Evolutionary conservation across 2,329 filamentous ascomycete genomes (phyloP).

Genomic region (Penicillium sp.): DNA sequence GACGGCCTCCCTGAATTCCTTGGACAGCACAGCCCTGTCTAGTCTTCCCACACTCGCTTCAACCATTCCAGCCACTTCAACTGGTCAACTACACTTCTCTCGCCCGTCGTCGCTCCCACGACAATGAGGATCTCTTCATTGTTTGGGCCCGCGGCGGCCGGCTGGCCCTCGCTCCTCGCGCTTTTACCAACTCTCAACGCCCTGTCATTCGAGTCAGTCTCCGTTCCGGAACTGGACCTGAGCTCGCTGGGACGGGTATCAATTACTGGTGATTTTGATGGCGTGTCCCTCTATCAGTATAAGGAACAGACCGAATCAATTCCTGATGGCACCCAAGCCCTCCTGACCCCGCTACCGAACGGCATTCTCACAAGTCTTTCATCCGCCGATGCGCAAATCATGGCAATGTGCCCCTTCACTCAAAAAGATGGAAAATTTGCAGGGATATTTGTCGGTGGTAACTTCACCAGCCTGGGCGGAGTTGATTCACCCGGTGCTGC

Average conservation of each 20-base stretch:
- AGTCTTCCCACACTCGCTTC: slow-evolving; percentile 12
- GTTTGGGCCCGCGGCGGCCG: slow-evolving; percentile 37
- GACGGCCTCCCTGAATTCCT: slow-evolving; percentile 16
- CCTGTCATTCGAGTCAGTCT: slow-evolving; percentile 31
- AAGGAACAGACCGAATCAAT: slow-evolving; percentile 61
- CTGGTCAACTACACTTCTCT: slow-evolving; percentile 5
- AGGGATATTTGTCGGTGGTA: slow-evolving; percentile 80
- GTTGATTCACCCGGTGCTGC: slow-evolving; percentile 70
- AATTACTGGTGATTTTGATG: slow-evolving; percentile 79
- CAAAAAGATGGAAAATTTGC: slow-evolving; percentile 56
- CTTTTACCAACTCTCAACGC: slow-evolving; percentile 25
- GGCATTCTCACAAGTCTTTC: slow-evolving; percentile 68
- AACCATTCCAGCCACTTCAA: slow-evolving; percentile 5
- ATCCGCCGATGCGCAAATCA: slow-evolving; percentile 72
- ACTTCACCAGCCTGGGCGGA: slow-evolving; percentile 83
- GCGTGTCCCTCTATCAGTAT: slow-evolving; percentile 82
- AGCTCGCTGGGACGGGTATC: slow-evolving; percentile 70
- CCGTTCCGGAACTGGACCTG: slow-evolving; percentile 54
- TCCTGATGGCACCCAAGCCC: slow-evolving; percentile 66
- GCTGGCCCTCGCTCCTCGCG: slow-evolving; percentile 26
- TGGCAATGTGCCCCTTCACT: slow-evolving; percentile 75
- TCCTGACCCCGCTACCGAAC: slow-evolving; percentile 75
- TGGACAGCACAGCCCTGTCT: slow-evolving; percentile 9
- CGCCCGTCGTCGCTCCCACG: slow-evolving; percentile 33
- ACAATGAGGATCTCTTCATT: slow-evolving; percentile 41